A percentile compares a stretch with the other conserved stretches of the same genome.
These are phyloP conservation scores for Cutaneotrichosporon cutaneum DNA, from an alignment of 1,284 basidiomycete genomes.

Conservation along the genomic window DNA sequence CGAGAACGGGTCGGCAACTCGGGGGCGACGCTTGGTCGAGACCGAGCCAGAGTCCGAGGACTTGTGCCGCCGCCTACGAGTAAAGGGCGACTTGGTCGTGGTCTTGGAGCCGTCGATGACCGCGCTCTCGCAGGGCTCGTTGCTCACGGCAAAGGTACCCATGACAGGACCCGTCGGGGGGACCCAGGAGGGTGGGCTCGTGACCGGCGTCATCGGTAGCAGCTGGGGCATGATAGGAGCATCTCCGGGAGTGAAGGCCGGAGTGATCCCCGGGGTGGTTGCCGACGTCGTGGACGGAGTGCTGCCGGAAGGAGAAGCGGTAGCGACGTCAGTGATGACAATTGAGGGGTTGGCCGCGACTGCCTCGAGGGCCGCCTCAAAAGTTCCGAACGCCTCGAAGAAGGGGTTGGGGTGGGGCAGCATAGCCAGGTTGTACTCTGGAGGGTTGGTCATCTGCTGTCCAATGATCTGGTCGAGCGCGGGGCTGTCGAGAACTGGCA, in stretches of 20 bases:
- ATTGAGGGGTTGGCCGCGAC: constrained; percentile 24
- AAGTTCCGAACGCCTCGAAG: constrained; percentile 1
- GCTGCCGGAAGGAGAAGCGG: constrained; percentile 21
- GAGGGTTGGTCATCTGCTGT: constrained; percentile 25
- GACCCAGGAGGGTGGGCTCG: background rate
- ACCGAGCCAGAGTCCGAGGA: constrained; percentile 32
- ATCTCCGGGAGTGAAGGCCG: background rate
- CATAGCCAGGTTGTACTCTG: constrained; percentile 8
- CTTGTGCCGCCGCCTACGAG: constrained; percentile 36
- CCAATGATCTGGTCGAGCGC: constrained; percentile 45
- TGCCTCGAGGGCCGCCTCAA: background rate
- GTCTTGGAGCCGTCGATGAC: constrained; percentile 47
- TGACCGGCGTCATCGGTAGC: constrained; percentile 9
- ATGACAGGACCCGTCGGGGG: constrained; percentile 29
- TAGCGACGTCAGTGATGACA: constrained; percentile 29
- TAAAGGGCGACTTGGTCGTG: constrained; percentile 50
- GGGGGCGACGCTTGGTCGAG: constrained; percentile 33
- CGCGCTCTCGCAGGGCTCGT: constrained; percentile 44
- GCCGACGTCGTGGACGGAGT: constrained; percentile 14
- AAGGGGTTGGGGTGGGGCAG: constrained; percentile 8
- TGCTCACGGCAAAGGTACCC: constrained; percentile 44
- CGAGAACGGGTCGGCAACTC: constrained; percentile 32
- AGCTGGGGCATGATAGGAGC: constrained; percentile 12
- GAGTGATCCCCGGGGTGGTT: constrained; percentile 15
- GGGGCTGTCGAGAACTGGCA: constrained; percentile 49